Evolutionary conservation across 345 rosid species (phyloP), one percentile per base, ranked within the genome.

Genomic region (Mangifera indica): DNA sequence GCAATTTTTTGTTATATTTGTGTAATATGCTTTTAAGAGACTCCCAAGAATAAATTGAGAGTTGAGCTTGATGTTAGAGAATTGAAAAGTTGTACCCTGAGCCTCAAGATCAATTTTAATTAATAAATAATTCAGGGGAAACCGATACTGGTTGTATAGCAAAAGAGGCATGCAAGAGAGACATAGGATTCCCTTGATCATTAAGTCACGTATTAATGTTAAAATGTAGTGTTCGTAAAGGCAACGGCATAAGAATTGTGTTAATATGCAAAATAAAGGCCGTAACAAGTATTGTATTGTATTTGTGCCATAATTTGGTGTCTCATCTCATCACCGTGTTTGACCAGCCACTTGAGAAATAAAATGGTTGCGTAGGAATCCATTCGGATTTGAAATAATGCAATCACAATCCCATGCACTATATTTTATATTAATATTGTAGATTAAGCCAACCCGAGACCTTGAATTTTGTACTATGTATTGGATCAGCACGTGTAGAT

Each of bases 301-400:
- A n/a, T n/a, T 34, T 32, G 59, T 49, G 48, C n/a, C 32, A 60
- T n/a, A n/a, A n/a, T n/a, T n/a, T n/a, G 62, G 14, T 60, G 59
- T 20, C 42, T 65, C 63, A 69, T 68, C n/a, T n/a, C 67, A 74
- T 65, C 80, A 72, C 79, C 87, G 89, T 85, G 82, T 81, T 85
- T 85, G 89, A 85, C 89, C 89, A 70, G 85, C 5, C 11, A 18
- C n/a, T n/a, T n/a, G n/a, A n/a, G n/a, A n/a, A n/a, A n/a, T n/a
- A n/a, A n/a, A n/a, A n/a, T n/a, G n/a, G 71, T 81, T 66, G 87
- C 89, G 87, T 85, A 74, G 60, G 87, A 79, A 83, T 81, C 81
- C 78, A 63, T 71, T 71, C 65, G 82, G 60, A 66, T 29, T 1
- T 29, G 32, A 29, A 29, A 29, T 29, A 29, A 29, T 29, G 34